Conservation (phyloP, 306 rosid species). For the Prunus dulcis region DNA sequence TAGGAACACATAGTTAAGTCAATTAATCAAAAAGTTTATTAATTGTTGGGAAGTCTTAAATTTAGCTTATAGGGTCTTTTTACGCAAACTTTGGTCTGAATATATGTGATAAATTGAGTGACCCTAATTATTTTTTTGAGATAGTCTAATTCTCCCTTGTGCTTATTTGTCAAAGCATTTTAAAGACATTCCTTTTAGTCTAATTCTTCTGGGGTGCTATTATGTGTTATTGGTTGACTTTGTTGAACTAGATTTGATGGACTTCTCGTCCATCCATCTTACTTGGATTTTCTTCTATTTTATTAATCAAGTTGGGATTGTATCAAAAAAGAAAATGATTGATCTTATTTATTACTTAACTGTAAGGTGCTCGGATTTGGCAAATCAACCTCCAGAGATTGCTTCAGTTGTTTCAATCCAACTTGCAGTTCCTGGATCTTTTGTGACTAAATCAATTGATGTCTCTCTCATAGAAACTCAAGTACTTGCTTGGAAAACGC, state of each 20-base stretch:
- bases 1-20: neutral
- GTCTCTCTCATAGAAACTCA: slow-evolving; percentile 47
- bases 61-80: neutral
- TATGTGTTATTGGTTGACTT: neutral
- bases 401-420: slow-evolving; percentile 58
- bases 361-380: slow-evolving; percentile 54
- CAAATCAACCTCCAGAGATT: slow-evolving; percentile 41
- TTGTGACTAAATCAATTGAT: slow-evolving; percentile 52
- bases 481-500: slow-evolving; percentile 71
- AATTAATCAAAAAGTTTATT: neutral
- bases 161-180: neutral
- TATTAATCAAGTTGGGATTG: too few species aligned
- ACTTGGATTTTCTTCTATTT: neutral
- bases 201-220: neutral
- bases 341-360: slow-evolving; percentile 20
- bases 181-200: neutral
- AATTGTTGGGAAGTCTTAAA: neutral
- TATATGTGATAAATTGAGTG: neutral
- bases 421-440: slow-evolving; percentile 57
- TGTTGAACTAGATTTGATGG: neutral
- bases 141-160: neutral
- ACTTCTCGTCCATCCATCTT: neutral
- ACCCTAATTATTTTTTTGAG: neutral
- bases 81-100: neutral
- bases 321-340: neutral